Evolutionary conservation across 2,329 filamentous ascomycete genomes (phyloP).

Genomic region (Ascochyta pisi): DNA sequence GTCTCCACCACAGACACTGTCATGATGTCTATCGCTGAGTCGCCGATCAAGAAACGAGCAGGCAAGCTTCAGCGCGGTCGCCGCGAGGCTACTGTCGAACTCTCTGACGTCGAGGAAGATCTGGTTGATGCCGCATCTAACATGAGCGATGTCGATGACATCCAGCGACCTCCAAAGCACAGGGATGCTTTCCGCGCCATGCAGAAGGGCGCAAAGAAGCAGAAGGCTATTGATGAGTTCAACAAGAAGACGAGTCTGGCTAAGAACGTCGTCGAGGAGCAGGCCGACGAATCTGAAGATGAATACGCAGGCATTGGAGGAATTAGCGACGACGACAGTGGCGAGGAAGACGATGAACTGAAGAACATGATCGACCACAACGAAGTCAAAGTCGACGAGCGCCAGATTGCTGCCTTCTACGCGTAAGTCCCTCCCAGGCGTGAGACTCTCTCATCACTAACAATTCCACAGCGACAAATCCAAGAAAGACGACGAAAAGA

Average conservation of each 20-base stretch:
- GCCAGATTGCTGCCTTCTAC: slow-evolving; percentile 83
- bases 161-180: slow-evolving; percentile 46
- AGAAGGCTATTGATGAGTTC: slow-evolving; percentile 61
- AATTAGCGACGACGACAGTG: slow-evolving; percentile 83
- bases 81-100: slow-evolving; percentile 46
- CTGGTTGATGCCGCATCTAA: slow-evolving; percentile 30
- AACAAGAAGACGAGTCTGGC: slow-evolving; percentile 88
- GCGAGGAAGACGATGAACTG: slow-evolving; percentile 75
- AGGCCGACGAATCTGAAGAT: slow-evolving; percentile 96
- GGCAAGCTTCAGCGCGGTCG: slow-evolving; percentile 61
- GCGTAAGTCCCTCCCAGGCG: slow-evolving; percentile 68
- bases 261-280: slow-evolving; percentile 83
- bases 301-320: slow-evolving; percentile 96
- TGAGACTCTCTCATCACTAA: slow-evolving; percentile 23
- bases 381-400: slow-evolving; percentile 78
- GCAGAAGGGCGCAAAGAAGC: slow-evolving; percentile 69
- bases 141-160: slow-evolving; percentile 34
- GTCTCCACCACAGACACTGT: slow-evolving; percentile 76
- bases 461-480: slow-evolving; percentile 72
- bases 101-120: slow-evolving; percentile 57
- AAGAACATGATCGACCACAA: slow-evolving; percentile 89
- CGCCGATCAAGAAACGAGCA: slow-evolving; percentile 69
- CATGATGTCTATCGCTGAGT: slow-evolving; percentile 63
- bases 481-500: slow-evolving; percentile 80
- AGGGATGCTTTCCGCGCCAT: slow-evolving; percentile 72